Conservation (phyloP, 495 filamentous ascomycete genomes). For the Podospora sp. region DNA sequence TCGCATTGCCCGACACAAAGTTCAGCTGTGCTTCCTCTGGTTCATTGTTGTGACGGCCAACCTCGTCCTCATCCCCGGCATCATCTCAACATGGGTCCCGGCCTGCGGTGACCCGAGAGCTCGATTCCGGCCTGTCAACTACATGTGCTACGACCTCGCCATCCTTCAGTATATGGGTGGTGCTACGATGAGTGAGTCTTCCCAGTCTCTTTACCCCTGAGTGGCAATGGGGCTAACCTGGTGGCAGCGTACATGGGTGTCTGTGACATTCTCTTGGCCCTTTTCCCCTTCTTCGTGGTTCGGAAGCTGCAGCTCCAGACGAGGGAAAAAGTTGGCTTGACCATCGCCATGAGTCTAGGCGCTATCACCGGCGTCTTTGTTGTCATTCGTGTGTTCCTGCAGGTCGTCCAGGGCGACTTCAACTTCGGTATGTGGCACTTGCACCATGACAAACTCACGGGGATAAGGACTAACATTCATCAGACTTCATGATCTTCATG, state of each 20-base stretch:
- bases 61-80: slow-evolving; percentile 25
- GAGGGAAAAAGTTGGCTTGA: slow-evolving; percentile 38
- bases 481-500: slow-evolving; percentile 31
- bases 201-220: too few species aligned
- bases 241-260: slow-evolving; percentile 27
- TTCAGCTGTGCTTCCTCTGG: slow-evolving; percentile 20
- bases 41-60: slow-evolving; percentile 25
- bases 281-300: slow-evolving; percentile 38
- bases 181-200: slow-evolving; percentile 20
- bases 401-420: slow-evolving; percentile 16
- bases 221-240: background rate
- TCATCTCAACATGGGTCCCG: slow-evolving; percentile 24
- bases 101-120: slow-evolving; percentile 24
- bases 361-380: slow-evolving; percentile 22
- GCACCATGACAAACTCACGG: background rate
- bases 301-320: slow-evolving; percentile 33
- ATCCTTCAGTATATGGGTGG: slow-evolving; percentile 24
- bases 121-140: slow-evolving; percentile 14
- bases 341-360: slow-evolving; percentile 41
- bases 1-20: slow-evolving; percentile 17
- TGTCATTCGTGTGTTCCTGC: slow-evolving; percentile 24
- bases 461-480: background rate
- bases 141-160: slow-evolving; percentile 15
- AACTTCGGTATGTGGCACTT: slow-evolving; percentile 22
- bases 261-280: slow-evolving; percentile 38